A percentile compares a stretch with the other conserved stretches of the same genome.
Evolutionary conservation across 495 filamentous ascomycete genomes (phyloP).

Genomic region (Copromyces sp.): DNA sequence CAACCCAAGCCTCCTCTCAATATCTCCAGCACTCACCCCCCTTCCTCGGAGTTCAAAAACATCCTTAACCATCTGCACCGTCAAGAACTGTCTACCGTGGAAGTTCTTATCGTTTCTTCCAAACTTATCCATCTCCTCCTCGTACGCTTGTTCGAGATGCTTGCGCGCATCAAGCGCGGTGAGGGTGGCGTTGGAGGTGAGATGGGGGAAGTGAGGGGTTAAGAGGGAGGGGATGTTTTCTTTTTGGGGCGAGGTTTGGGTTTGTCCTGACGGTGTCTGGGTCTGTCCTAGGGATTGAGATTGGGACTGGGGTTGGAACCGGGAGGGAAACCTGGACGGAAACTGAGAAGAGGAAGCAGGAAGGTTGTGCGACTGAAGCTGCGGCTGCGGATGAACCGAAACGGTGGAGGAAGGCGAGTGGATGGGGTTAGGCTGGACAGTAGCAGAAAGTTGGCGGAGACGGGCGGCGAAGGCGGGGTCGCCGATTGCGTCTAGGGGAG

Average conservation of each 20-base stretch:
- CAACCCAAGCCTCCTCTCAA: constrained; percentile 29
- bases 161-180: constrained; percentile 31
- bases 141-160: constrained; percentile 25
- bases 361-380: constrained; percentile 6
- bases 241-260: neutral
- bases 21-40: constrained; percentile 19
- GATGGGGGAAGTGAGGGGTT: constrained; percentile 18
- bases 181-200: constrained; percentile 29
- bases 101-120: constrained; percentile 9
- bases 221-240: neutral
- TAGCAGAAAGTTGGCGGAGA: constrained; percentile 32
- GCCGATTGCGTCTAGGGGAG: neutral
- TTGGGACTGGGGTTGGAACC: neutral
- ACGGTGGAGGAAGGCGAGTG: constrained; percentile 37
- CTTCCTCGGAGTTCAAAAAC: constrained; percentile 24
- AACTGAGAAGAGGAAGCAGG: neutral
- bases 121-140: constrained; percentile 26
- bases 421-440: constrained; percentile 38
- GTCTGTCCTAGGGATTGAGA: too few species aligned
- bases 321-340: neutral
- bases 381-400: neutral
- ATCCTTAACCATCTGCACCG: constrained; percentile 27
- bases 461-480: constrained; percentile 28
- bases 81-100: constrained; percentile 29
- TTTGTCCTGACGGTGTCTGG: too few species aligned